phyloP scores from a whole-genome alignment of 2,329 filamentous ascomycete species.

The Fusarium nurragi region DNA sequence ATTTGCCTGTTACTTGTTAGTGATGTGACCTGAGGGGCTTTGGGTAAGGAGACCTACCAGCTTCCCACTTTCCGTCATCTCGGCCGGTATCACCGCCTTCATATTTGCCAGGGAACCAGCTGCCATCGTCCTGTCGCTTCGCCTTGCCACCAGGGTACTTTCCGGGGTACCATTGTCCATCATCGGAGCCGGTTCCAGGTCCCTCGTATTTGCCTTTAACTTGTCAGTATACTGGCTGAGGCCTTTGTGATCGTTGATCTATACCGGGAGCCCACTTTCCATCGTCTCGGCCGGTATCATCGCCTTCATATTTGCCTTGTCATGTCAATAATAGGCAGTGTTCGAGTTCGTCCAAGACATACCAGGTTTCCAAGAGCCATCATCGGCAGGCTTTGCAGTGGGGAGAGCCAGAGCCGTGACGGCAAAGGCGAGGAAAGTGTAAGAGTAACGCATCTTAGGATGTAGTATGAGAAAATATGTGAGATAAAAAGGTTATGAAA shows the following conservation, averaged over 20 bases:
- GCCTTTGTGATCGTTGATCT: rapidly evolving
- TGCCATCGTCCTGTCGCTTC: not conserved
- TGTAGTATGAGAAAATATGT: not conserved
- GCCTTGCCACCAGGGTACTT: slow-evolving; percentile 18
- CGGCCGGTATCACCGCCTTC: not conserved
- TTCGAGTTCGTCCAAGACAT: rapidly evolving
- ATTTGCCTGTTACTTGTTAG: slow-evolving; percentile 16
- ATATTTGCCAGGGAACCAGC: slow-evolving; percentile 15
- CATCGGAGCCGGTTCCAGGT: not conserved
- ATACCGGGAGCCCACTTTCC: slow-evolving; percentile 23
- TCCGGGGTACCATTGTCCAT: slow-evolving; percentile 13
- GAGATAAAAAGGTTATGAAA: not conserved
- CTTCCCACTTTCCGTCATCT: slow-evolving; percentile 9
- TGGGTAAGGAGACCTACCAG: slow-evolving; percentile 16
- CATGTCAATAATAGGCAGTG: rapidly evolving
- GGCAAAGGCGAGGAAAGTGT: slow-evolving; percentile 37
- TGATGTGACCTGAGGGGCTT: not conserved
- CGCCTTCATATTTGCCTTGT: slow-evolving; percentile 25
- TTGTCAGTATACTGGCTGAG: not conserved
- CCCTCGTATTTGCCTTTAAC: slow-evolving; percentile 23
- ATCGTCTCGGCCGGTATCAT: not conserved
- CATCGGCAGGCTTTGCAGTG: slow-evolving; percentile 29
- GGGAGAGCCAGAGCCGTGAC: slow-evolving; percentile 37
- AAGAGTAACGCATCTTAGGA: slow-evolving; percentile 36
- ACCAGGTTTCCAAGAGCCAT: slow-evolving; percentile 25